Evolutionary conservation across 192 early-diverging fungal species (phyloP).

Genomic region (Ambispora gerdemannii): DNA sequence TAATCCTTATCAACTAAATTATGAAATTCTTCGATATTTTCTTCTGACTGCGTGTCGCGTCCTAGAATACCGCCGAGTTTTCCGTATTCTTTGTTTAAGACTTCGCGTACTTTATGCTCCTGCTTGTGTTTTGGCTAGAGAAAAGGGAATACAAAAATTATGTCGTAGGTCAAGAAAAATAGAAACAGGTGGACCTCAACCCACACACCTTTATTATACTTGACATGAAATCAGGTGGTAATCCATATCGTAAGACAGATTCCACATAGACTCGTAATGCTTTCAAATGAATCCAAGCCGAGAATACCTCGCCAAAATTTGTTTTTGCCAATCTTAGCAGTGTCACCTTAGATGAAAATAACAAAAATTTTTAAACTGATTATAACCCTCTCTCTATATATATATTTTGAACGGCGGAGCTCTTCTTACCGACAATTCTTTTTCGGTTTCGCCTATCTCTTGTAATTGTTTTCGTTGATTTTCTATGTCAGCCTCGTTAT

Average conservation of each 20-base stretch:
- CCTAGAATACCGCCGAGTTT: slow-evolving; percentile 72
- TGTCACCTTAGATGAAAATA: slow-evolving; percentile 42
- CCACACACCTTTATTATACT: slow-evolving; percentile 67
- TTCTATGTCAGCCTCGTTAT: slow-evolving; percentile 74
- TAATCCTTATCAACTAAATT: slow-evolving; percentile 85
- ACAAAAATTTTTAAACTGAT: slow-evolving; percentile 29
- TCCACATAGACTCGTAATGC: slow-evolving; percentile 94
- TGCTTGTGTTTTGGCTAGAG: slow-evolving; percentile 70
- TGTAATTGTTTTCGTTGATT: slow-evolving; percentile 77
- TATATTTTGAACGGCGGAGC: background rate
- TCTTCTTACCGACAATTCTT: slow-evolving; percentile 58
- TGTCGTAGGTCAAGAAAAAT: background rate
- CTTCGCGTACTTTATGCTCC: slow-evolving; percentile 76
- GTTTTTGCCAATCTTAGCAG: slow-evolving; percentile 85
- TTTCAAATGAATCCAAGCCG: slow-evolving; percentile 94
- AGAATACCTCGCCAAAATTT: slow-evolving; percentile 91
- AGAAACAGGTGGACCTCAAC: too few species aligned
- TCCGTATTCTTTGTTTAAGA: slow-evolving; percentile 76
- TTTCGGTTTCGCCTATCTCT: slow-evolving; percentile 49
- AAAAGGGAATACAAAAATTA: slow-evolving; percentile 32
- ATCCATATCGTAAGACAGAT: slow-evolving; percentile 93
- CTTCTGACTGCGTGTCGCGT: slow-evolving; percentile 56
- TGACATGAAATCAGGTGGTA: slow-evolving; percentile 90
- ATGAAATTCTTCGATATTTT: slow-evolving; percentile 82
- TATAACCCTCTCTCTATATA: background rate